These are phyloP conservation scores for Zygoascus meyerae DNA, from an alignment of 1,139 yeast species.

Conservation along the genomic window DNA sequence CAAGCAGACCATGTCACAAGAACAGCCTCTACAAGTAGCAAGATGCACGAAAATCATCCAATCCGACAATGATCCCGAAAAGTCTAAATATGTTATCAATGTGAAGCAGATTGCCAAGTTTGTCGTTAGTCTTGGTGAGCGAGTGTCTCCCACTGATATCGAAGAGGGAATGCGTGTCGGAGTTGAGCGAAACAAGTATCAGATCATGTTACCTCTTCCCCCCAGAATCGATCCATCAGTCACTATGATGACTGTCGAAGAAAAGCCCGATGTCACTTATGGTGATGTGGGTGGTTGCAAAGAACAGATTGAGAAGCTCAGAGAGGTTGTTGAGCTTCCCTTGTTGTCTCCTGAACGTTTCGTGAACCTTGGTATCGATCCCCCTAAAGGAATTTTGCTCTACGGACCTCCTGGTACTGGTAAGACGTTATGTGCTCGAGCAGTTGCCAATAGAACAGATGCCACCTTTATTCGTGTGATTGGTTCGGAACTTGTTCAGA, in stretches of 20 bases:
- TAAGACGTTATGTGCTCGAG: constrained; percentile 94
- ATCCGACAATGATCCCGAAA: constrained; percentile 60
- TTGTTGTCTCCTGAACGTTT: constrained; percentile 91
- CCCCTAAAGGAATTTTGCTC: constrained; percentile 92
- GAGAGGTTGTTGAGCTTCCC: constrained; percentile 97
- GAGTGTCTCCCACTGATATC: constrained; percentile 96
- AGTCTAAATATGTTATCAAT: constrained; percentile 89
- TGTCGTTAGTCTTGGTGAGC: constrained; percentile 92
- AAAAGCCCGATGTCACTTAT: constrained; percentile 81
- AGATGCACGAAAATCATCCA: constrained; percentile 96
- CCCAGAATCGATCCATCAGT: constrained; percentile 97
- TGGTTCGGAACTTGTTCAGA: constrained; percentile 96
- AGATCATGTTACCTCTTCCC: constrained; percentile 92
- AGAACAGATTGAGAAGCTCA: constrained; percentile 92
- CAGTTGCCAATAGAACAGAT: constrained; percentile 97
- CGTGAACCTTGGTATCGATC: constrained; percentile 94
- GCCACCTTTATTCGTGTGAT: constrained; percentile 97
- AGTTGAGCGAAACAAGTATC: constrained; percentile 94
- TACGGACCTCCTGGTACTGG: constrained; percentile 99
- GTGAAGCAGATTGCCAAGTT: constrained; percentile 97
- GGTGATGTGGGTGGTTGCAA: constrained; percentile 97
- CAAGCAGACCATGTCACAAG: constrained; percentile 85
- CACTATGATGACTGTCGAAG: constrained; percentile 99
- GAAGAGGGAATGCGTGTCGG: constrained; percentile 99
- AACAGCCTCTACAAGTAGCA: constrained; percentile 96